Percentiles rank a stretch among this genome's conserved stretches.
Conservation (phyloP, 495 filamentous ascomycete genomes). For the Hyaloscypha bicolor region DNA sequence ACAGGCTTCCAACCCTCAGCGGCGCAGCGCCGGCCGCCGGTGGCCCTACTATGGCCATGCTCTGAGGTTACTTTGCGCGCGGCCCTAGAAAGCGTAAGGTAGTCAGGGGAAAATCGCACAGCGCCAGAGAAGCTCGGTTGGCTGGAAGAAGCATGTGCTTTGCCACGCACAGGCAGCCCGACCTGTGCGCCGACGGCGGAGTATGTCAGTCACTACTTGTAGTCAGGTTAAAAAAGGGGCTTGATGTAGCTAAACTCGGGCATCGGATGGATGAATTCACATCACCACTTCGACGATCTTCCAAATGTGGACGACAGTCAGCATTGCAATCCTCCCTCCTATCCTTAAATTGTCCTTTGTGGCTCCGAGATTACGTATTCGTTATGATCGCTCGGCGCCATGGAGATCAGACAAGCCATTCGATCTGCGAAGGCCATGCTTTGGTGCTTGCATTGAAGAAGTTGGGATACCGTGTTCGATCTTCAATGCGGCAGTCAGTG, state of each 20-base stretch:
- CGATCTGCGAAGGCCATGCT: background rate
- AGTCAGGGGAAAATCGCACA: conserved; percentile 1
- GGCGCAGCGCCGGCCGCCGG: too few relatives aligned
- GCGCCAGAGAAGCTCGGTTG: too few relatives aligned
- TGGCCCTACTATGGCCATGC: background rate
- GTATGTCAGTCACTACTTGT: background rate
- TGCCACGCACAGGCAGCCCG: background rate
- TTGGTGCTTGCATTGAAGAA: conserved; percentile 11
- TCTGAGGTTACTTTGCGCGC: background rate
- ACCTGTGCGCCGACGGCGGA: background rate
- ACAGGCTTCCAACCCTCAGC: too few relatives aligned
- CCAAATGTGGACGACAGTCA: background rate
- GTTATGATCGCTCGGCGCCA: conserved; percentile 1
- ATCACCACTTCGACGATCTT: background rate
- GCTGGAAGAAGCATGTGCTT: background rate
- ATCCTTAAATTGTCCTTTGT: background rate
- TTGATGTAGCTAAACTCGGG: background rate
- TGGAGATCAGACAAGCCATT: background rate
- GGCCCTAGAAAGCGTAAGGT: background rate
- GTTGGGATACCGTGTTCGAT: conserved; percentile 4
- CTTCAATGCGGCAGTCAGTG: conserved; percentile 17
- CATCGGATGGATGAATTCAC: background rate
- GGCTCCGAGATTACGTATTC: background rate
- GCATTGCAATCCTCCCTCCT: background rate
- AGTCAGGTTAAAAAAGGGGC: background rate